Conservation (phyloP, 169 alveolate species). For the Plasmodium vivax region DNA sequence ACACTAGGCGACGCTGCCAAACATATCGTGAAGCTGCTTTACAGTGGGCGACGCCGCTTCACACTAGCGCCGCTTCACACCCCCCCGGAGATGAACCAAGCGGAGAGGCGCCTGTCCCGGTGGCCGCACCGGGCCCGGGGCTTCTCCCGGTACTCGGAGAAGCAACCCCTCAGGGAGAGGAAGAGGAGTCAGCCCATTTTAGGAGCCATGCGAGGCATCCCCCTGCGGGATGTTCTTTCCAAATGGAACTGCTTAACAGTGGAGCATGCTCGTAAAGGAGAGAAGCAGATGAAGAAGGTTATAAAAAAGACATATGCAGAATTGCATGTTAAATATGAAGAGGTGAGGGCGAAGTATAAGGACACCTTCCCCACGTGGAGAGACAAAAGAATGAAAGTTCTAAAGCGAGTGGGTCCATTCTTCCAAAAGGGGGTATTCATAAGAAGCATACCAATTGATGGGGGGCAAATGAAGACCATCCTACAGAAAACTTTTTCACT, state of each 20-base stretch:
- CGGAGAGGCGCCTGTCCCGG: not conserved
- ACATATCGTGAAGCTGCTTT: not conserved
- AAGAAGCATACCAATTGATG: not conserved
- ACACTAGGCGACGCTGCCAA: too few species aligned
- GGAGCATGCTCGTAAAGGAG: not conserved
- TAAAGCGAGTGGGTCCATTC: not conserved
- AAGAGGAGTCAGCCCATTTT: not conserved
- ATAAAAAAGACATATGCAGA: not conserved
- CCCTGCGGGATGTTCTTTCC: not conserved
- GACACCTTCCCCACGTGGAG: not conserved
- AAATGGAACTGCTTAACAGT: not conserved
- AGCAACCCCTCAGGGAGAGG: not conserved
- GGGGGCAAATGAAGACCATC: not conserved
- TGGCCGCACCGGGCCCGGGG: not conserved
- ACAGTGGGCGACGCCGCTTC: not conserved
- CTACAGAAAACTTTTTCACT: not conserved
- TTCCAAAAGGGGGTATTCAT: not conserved
- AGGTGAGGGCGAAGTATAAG: not conserved
- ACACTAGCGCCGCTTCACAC: too few species aligned
- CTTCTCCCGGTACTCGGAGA: conserved; percentile 4
- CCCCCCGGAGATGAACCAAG: not conserved
- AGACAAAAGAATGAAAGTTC: not conserved
- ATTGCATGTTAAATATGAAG: not conserved
- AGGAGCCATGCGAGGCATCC: not conserved
- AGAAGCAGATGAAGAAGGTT: not conserved